A percentile compares a stretch with the other conserved stretches of the same genome.
Evolutionary conservation across 768 basidiomycete genomes (phyloP).

Genomic region (Tulasnella sp.): DNA sequence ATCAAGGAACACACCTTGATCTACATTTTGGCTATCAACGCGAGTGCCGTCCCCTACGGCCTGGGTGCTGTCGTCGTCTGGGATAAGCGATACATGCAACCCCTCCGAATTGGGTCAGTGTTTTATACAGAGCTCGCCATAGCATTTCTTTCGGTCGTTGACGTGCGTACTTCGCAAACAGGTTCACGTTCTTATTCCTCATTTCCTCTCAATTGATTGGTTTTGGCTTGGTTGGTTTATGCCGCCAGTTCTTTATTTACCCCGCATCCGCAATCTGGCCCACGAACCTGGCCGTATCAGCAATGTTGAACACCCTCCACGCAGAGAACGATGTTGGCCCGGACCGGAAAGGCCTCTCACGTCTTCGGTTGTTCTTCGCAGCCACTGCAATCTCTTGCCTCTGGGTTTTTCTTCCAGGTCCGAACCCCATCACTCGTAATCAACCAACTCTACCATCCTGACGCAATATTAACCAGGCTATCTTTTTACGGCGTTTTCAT

Average conservation of each 20-base stretch:
- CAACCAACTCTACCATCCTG: background rate
- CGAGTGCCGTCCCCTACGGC: constrained; percentile 47
- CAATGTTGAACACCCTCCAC: constrained; percentile 90
- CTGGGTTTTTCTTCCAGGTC: constrained; percentile 88
- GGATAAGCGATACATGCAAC: constrained; percentile 66
- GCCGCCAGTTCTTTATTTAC: constrained; percentile 88
- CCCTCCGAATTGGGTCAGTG: constrained; percentile 58
- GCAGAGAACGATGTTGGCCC: constrained; percentile 72
- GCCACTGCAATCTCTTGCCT: constrained; percentile 63
- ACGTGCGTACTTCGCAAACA: background rate
- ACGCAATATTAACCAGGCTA: constrained; percentile 52
- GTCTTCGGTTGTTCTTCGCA: constrained; percentile 79
- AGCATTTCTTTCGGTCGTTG: background rate
- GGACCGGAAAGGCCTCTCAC: constrained; percentile 48
- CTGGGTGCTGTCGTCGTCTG: constrained; percentile 83
- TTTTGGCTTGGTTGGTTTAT: constrained; percentile 87
- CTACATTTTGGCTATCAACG: constrained; percentile 70
- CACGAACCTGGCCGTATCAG: constrained; percentile 86
- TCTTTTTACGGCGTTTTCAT: constrained; percentile 80
- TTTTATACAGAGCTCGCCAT: background rate
- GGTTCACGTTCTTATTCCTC: constrained; percentile 71
- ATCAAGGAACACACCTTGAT: constrained; percentile 95
- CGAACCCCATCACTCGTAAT: constrained; percentile 32
- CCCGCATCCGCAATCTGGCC: constrained; percentile 99
- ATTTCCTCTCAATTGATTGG: constrained; percentile 90